A percentile compares a stretch with the other conserved stretches of the same genome.
Conservation (phyloP, 345 rosid genomes). For the Rhodamnia rubescens region DNA sequence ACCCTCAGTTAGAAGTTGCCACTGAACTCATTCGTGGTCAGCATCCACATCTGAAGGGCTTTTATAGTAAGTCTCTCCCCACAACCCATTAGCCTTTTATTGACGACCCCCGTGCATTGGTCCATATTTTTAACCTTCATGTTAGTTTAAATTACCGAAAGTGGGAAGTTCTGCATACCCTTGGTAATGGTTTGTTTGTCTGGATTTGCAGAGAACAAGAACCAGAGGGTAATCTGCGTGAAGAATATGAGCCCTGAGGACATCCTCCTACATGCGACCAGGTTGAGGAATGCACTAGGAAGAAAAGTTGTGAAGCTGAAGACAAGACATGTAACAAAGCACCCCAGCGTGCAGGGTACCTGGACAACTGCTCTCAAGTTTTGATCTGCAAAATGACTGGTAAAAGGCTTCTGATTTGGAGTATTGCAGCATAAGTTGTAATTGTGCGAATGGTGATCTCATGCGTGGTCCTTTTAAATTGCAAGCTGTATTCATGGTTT, state of each 20-base stretch:
- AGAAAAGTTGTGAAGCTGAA: slow-evolving; percentile 69
- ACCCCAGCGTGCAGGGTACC: slow-evolving; percentile 86
- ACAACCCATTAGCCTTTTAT: background rate
- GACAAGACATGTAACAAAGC: slow-evolving; percentile 69
- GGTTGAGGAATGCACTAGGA: slow-evolving; percentile 71
- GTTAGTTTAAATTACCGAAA: background rate
- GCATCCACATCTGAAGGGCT: slow-evolving; percentile 73
- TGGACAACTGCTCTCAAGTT: slow-evolving; percentile 66
- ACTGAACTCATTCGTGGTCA: slow-evolving; percentile 72
- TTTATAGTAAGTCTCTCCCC: slow-evolving; percentile 45
- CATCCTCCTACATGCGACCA: slow-evolving; percentile 46
- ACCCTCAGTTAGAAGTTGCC: slow-evolving; percentile 72
- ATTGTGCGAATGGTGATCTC: background rate
- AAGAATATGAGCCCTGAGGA: slow-evolving; percentile 68
- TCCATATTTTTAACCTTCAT: background rate
- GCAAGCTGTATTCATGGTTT: background rate
- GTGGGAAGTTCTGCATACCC: background rate
- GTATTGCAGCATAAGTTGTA: background rate
- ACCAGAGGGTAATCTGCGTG: slow-evolving; percentile 77
- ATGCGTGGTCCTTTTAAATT: background rate
- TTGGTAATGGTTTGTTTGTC: background rate
- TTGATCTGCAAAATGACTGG: slow-evolving; percentile 5
- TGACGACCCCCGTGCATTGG: background rate
- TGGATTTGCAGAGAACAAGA: slow-evolving; percentile 48
- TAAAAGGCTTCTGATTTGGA: background rate